Conservation (phyloP, 257 asterid genomes). For the Mentha longifolia region DNA sequence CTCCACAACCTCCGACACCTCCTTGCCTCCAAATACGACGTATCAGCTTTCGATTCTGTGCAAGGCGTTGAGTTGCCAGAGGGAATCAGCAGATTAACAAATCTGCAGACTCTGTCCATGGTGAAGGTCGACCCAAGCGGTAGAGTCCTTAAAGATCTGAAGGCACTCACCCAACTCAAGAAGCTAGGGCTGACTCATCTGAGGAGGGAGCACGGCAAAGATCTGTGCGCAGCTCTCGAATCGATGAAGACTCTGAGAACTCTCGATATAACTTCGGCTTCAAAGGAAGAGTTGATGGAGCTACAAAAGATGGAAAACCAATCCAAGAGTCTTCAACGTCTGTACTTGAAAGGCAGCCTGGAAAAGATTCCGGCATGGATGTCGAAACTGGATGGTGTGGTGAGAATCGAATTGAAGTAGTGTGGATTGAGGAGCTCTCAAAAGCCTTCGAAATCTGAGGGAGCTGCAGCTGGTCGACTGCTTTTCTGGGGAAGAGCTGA, state of each 20-base stretch:
- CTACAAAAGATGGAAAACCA: constrained; percentile 29
- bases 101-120: constrained; percentile 39
- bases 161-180: constrained; percentile 38
- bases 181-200: too few relatives aligned
- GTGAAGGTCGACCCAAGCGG: constrained; percentile 33
- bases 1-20: constrained; percentile 49
- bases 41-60: neutral
- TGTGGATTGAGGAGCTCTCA: too few relatives aligned
- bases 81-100: constrained; percentile 29
- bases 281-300: constrained; percentile 29
- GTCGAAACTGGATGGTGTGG: too few relatives aligned
- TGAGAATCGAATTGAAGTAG: too few relatives aligned
- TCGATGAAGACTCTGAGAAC: constrained; percentile 35
- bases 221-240: constrained; percentile 36
- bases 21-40: constrained; percentile 33
- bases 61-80: constrained; percentile 34
- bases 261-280: constrained; percentile 36
- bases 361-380: too few relatives aligned
- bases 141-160: constrained; percentile 29
- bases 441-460: too few relatives aligned
- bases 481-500: too few relatives aligned
- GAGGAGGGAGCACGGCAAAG: too few relatives aligned
- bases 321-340: neutral
- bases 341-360: too few relatives aligned
- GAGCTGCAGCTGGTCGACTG: too few relatives aligned